Evolutionary conservation across 192 early-diverging fungal species (phyloP).

Genomic region (Piromyces sp.): DNA sequence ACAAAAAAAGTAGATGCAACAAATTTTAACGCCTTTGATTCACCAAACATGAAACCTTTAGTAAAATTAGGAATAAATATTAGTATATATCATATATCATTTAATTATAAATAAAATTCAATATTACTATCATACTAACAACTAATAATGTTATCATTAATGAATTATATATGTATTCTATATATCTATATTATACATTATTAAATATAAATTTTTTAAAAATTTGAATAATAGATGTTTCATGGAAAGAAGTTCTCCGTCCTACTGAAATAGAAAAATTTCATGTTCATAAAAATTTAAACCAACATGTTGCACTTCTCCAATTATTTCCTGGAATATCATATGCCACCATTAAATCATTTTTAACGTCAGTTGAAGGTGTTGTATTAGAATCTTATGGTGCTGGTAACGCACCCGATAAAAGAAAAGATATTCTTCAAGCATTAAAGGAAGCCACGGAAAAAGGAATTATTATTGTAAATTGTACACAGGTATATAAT

Average conservation of each 20-base stretch:
- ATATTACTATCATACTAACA: too few species aligned
- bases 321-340: conserved; percentile 91
- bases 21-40: conserved; percentile 70
- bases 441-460: conserved; percentile 72
- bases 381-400: conserved; percentile 93
- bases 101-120: too few species aligned
- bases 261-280: conserved; percentile 74
- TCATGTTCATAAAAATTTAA: conserved; percentile 64
- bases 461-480: conserved; percentile 90
- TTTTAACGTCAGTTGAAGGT: conserved; percentile 71
- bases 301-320: conserved; percentile 70
- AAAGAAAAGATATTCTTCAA: conserved; percentile 64
- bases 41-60: conserved; percentile 72
- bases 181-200: too few species aligned
- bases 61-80: conserved; percentile 95
- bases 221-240: conserved; percentile 53
- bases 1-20: conserved; percentile 58
- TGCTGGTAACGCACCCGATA: conserved; percentile 86
- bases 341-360: conserved; percentile 65
- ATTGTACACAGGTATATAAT: conserved; percentile 61
- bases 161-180: too few species aligned
- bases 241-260: conserved; percentile 70
- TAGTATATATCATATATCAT: conserved; percentile 29
- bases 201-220: too few species aligned
- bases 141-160: too few species aligned